Percentiles rank a stretch among this genome's conserved stretches.
These are phyloP conservation scores for Orbilia quercus DNA, from an alignment of 2,329 filamentous ascomycete genomes.

Conservation along the genomic window DNA sequence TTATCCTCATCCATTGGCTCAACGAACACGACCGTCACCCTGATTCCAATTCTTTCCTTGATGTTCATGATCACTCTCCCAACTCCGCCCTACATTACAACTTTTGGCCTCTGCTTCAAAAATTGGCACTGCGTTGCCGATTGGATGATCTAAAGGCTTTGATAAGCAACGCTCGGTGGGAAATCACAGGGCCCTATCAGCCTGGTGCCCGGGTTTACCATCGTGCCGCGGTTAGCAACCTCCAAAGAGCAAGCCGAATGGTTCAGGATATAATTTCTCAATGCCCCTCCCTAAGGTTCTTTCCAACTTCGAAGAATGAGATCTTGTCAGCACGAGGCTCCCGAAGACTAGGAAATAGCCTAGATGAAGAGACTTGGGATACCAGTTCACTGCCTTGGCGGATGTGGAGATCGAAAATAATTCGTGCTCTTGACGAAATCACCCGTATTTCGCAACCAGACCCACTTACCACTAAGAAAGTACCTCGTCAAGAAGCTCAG, in stretches of 20 bases:
- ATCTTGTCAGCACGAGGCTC: background rate
- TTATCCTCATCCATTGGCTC: constrained; percentile 44
- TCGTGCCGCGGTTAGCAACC: constrained; percentile 17
- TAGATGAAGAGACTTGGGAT: constrained; percentile 45
- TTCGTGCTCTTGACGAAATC: constrained; percentile 48
- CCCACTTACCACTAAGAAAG: constrained; percentile 11
- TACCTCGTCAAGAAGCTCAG: background rate
- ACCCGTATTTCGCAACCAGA: constrained; percentile 45
- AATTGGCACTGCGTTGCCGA: constrained; percentile 44
- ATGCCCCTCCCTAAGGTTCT: constrained; percentile 38
- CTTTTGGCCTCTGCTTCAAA: constrained; percentile 52
- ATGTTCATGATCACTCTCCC: constrained; percentile 32
- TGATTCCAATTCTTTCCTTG: constrained; percentile 29
- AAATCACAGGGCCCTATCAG: constrained; percentile 28
- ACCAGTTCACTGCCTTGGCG: constrained; percentile 50
- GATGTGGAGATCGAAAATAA: constrained; percentile 54
- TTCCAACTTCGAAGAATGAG: constrained; percentile 37
- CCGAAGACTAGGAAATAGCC: constrained; percentile 5
- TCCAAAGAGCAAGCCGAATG: constrained; percentile 35
- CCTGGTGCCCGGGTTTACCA: constrained; percentile 16
- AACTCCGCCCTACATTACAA: constrained; percentile 43
- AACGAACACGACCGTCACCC: constrained; percentile 37
- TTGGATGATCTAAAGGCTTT: constrained; percentile 36
- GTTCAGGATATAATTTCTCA: constrained; percentile 41
- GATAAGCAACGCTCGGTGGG: constrained; percentile 36